A percentile compares a stretch with the other conserved stretches of the same genome.
These are phyloP conservation scores for Arabis alpina DNA, from an alignment of 345 rosid species.

Conservation along the genomic window DNA sequence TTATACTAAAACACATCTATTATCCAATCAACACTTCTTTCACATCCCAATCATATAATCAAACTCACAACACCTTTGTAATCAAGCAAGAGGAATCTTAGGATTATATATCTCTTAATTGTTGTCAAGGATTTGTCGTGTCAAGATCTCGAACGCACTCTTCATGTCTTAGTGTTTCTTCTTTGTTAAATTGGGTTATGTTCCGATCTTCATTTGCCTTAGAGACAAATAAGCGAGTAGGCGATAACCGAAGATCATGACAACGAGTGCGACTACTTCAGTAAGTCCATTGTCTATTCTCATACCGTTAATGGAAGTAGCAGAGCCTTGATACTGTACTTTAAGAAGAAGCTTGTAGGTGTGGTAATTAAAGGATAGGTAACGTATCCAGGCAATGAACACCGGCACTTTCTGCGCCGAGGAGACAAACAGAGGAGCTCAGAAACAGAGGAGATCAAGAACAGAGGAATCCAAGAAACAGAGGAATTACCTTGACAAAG, in stretches of 20 bases:
- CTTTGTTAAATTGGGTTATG: slow-evolving; percentile 35
- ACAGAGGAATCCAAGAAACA: slow-evolving; percentile 16
- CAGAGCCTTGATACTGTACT: slow-evolving; percentile 68
- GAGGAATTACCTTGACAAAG: slow-evolving; percentile 70
- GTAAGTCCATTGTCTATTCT: slow-evolving; percentile 59
- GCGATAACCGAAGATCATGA: slow-evolving; percentile 92
- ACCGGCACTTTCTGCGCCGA: slow-evolving; percentile 77
- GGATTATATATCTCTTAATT: slow-evolving; percentile 23
- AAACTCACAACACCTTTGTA: slow-evolving; percentile 24
- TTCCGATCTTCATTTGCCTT: slow-evolving; percentile 63
- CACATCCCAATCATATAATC: slow-evolving; percentile 32
- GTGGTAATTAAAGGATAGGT: slow-evolving; percentile 94
- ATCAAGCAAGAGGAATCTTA: slow-evolving; percentile 27
- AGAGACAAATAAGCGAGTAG: slow-evolving; percentile 84
- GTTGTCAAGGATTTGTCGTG: slow-evolving; percentile 31
- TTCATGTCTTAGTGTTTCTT: slow-evolving; percentile 25
- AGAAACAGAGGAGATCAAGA: neutral
- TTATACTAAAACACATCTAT: slow-evolving; percentile 4
- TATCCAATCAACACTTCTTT: slow-evolving; percentile 29
- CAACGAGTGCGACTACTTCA: slow-evolving; percentile 78
- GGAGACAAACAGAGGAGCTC: neutral
- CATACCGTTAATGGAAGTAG: slow-evolving; percentile 55
- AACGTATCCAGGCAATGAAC: slow-evolving; percentile 89
- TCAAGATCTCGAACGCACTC: slow-evolving; percentile 23
- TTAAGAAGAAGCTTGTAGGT: slow-evolving; percentile 91